Conservation (phyloP, 2,329 filamentous ascomycete genomes). For the Colletotrichum tropicale region DNA sequence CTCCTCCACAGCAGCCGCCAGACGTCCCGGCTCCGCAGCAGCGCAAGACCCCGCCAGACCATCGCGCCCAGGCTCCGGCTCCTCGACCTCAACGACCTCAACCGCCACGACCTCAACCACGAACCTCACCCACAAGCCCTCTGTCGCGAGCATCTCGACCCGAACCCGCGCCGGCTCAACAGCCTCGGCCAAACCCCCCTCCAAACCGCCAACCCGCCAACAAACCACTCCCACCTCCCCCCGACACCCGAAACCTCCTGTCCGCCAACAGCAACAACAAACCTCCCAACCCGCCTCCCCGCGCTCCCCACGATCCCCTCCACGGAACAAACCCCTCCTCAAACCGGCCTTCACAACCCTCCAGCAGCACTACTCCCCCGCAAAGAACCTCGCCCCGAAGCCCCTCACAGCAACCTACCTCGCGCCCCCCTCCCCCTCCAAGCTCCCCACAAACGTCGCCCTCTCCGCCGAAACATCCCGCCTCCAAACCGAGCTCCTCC, state of each 20-base stretch:
- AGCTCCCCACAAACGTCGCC: constrained; percentile 64
- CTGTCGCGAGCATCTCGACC: neutral
- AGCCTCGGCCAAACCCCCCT: neutral
- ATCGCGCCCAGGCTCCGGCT: neutral
- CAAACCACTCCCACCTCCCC: neutral
- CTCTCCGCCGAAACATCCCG: constrained; percentile 61
- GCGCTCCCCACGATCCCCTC: neutral
- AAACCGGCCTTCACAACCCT: constrained; percentile 65
- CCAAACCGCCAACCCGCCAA: neutral
- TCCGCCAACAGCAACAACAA: neutral
- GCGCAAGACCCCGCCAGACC: neutral
- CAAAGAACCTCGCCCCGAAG: constrained; percentile 65
- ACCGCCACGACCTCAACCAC: neutral
- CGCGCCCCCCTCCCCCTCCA: constrained; percentile 65
- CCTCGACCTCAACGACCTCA: neutral
- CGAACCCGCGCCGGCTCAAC: neutral
- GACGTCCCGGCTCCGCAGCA: constrained; percentile 36
- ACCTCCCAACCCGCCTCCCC: neutral
- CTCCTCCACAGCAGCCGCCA: neutral
- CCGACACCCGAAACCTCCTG: constrained; percentile 31
- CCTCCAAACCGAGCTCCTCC: constrained; percentile 68
- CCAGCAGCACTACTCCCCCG: constrained; percentile 72
- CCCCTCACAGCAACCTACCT: constrained; percentile 63
- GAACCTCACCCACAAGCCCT: neutral
- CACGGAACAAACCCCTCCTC: constrained; percentile 34